Evolutionary conservation across 257 asterid species (phyloP), one percentile per base, ranked within the genome.

Genomic region (Fraxinus pennsylvanica): DNA sequence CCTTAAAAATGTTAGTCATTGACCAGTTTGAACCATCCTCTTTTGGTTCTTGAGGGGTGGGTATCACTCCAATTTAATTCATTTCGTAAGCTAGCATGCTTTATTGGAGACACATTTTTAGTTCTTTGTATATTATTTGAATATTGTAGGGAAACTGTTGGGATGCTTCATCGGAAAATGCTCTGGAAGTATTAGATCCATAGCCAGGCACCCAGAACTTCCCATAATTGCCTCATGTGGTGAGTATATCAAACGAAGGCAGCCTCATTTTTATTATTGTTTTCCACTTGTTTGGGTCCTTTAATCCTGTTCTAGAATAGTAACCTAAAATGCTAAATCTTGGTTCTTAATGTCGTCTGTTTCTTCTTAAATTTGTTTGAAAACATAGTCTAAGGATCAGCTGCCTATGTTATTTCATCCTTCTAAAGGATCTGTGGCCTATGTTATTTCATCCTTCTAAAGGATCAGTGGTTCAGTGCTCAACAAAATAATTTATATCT

Each of bases 141-240:
- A 71, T 19, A 61, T 75, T 82, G 82, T 73, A 93, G 99, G 98
- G 74, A 91, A 91, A 81, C 87, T 92, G 75, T 78, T 93, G 86
- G 99, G 98, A 73, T 83, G 93, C 90, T 96, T 96, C 81, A 80
- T 88, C 75, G 98, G 97, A 54, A 93, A 96, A 86, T 92, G 98
- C 82, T 83, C 96, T 41, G 99, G 99, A 86, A 93, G 99, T 84
- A 86, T 93, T 85, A 92, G 91, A 83, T 91, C 98, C 81, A 89
- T 93, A 75, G 92, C 79, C 54, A 87, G 97, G 84, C 99, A 96
- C 77, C 92, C 92, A 2, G 85, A 87, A 76, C 92, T 86, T 76
- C 99, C 97, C 47, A 87, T 96, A 25, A 87, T 96, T 79, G 99
- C 97, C 67, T 93, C 99, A 25, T 93, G 98, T 84, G 97, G 98